phyloP scores from a whole-genome alignment of 495 filamentous ascomycete species.

The Penicillium pulvis region DNA sequence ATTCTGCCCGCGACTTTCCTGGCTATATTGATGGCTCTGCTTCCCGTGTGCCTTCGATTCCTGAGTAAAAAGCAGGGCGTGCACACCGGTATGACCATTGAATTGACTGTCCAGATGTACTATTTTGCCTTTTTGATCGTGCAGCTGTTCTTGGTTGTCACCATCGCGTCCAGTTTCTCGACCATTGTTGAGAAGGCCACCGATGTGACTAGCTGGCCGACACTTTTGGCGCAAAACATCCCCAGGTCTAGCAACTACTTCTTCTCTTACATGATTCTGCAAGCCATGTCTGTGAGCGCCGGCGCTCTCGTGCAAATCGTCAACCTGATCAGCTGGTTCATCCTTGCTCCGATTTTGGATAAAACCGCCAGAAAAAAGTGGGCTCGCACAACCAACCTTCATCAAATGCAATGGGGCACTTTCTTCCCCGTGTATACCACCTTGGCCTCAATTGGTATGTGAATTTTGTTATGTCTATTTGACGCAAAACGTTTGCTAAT shows the following conservation, averaged over 20 bases:
- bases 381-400: constrained; percentile 76
- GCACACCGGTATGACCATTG: constrained; percentile 78
- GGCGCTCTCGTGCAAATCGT: constrained; percentile 87
- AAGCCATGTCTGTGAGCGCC: constrained; percentile 86
- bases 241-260: constrained; percentile 95
- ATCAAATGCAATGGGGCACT: constrained; percentile 83
- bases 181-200: constrained; percentile 65
- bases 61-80: constrained; percentile 75
- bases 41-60: constrained; percentile 77
- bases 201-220: constrained; percentile 61
- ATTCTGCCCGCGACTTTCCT: constrained; percentile 79
- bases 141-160: constrained; percentile 91
- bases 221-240: constrained; percentile 77
- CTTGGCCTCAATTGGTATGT: constrained; percentile 82
- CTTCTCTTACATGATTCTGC: constrained; percentile 97
- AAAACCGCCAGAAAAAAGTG: constrained; percentile 89
- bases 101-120: constrained; percentile 84
- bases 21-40: constrained; percentile 74
- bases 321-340: constrained; percentile 75
- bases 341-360: constrained; percentile 77
- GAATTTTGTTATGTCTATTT: background rate
- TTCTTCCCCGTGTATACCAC: constrained; percentile 97
- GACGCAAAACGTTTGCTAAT: constrained; percentile 7
- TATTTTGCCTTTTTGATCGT: constrained; percentile 96
- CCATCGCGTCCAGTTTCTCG: constrained; percentile 77